Base-by-base conservation (phyloP, 2,329 filamentous ascomycete genomes). In the Pseudogymnoascus sp. region DNA sequence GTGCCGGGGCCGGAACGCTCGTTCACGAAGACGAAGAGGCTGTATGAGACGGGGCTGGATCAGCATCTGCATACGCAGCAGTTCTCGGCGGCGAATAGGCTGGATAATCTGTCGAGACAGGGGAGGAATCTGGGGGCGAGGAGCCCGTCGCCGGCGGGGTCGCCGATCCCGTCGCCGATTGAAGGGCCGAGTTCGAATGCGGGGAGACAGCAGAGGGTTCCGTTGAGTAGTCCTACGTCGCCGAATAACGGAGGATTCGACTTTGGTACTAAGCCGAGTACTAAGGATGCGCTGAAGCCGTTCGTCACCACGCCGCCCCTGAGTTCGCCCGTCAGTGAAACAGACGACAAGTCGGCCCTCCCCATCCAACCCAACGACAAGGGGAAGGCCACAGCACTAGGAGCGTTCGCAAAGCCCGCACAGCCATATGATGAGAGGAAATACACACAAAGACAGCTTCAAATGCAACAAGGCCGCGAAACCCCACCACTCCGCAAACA, bases 31-130 rank as follows among this genome's bases (percentile, higher is more conserved):
- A 83, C 84, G 1, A 84, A 89, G 62, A 82, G 91, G 51, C 79
- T 96, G 1, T 97, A 96, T 70, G 93, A 96, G 67, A 90, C 91
- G 67, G 88, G 89, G 0, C 78, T 96, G 14, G 89, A 87, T 60
- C 88, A 93, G 70, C 87, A 95, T 66, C 80, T 90, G 11, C 87
- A 93, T 60, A 90, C 93, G 63, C 88, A 95, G 68, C 91, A 93
- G 71, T 83, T 83, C 2, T 90, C 89, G 2, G 85, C 90, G 0
- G 75, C 95, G 67, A 87, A 85, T n/a, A 84, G 91, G 42, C 83
- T 96, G 45, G 93, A 96, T 70, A 92, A 86, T 0, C 78, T 96
- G 61, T 86, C 86, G 26, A 84, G 87, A 64, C 86, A 88, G 67
- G 45, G 45, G 1, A 81, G 85, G 4, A 68, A 65, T 11, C 26